Conservation (phyloP, 2,329 filamentous ascomycete genomes). For the Leptographium radiaticola region DNA sequence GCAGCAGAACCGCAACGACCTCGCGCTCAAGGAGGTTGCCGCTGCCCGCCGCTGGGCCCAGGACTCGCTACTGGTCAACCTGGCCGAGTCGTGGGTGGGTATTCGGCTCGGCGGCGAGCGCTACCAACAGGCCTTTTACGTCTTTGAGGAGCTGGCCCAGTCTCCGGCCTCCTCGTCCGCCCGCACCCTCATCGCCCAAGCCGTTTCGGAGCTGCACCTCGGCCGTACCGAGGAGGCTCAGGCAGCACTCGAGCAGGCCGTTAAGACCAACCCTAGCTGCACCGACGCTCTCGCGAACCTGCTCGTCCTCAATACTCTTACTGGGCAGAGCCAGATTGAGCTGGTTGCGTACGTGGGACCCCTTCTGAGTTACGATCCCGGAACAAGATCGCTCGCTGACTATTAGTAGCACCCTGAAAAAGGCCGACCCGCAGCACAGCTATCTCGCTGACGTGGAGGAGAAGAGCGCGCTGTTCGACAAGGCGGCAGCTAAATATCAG, state of each 20-base stretch:
- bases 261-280: constrained; percentile 59
- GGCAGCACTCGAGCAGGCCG: constrained; percentile 66
- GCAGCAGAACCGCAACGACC: constrained; percentile 78
- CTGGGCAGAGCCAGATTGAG: constrained; percentile 57
- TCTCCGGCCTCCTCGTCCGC: constrained; percentile 67
- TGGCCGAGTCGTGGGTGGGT: constrained; percentile 92
- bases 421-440: constrained; percentile 51
- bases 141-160: constrained; percentile 91
- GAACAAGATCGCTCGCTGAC: not conserved
- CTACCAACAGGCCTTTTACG: constrained; percentile 95
- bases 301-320: constrained; percentile 64
- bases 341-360: constrained; percentile 40
- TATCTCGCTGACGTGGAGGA: constrained; percentile 63
- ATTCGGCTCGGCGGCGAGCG: constrained; percentile 82
- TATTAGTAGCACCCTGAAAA: constrained; percentile 37
- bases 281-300: constrained; percentile 70
- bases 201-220: constrained; percentile 81
- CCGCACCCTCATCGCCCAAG: constrained; percentile 70
- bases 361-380: no score
- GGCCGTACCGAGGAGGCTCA: constrained; percentile 82
- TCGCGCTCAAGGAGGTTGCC: constrained; percentile 79
- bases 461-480: constrained; percentile 81
- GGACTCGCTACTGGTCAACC: constrained; percentile 82
- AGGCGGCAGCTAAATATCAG: constrained; percentile 73
- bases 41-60: constrained; percentile 88